These are phyloP conservation scores for Cordia subcordata DNA, from an alignment of 257 asterid genomes.

Conservation along the genomic window DNA sequence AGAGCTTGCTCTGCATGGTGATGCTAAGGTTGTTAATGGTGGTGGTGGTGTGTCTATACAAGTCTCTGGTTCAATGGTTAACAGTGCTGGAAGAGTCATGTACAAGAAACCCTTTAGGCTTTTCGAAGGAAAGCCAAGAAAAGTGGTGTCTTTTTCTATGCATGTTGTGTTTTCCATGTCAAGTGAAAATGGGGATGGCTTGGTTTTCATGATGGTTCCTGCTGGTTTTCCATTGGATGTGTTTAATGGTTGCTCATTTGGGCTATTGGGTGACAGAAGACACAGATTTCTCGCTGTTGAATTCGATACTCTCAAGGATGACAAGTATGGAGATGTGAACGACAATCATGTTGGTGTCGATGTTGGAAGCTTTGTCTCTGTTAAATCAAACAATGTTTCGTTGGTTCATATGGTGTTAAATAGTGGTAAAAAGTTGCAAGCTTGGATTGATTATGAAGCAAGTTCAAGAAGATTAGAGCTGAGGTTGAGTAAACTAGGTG, in stretches of 20 bases:
- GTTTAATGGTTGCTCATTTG: conserved; percentile 62
- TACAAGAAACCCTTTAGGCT: conserved; percentile 53
- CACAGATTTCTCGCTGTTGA: conserved; percentile 65
- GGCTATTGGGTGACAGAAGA: conserved; percentile 36
- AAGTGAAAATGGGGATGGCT: conserved; percentile 54
- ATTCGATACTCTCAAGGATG: conserved; percentile 53
- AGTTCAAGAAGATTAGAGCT: conserved; percentile 65
- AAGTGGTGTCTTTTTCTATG: conserved; percentile 53
- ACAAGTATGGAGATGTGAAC: conserved; percentile 48
- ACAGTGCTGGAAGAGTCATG: conserved; percentile 51
- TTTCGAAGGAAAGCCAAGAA: conserved; percentile 27
- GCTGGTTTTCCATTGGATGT: conserved; percentile 35
- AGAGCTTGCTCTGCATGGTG: conserved; percentile 60
- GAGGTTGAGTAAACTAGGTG: conserved; percentile 48
- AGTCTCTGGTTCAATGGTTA: conserved; percentile 53
- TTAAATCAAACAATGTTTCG: conserved; percentile 56
- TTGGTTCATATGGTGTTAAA: conserved; percentile 38
- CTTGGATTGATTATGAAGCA: conserved; percentile 93
- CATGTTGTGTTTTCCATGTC: conserved; percentile 68
- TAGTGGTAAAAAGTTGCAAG: conserved; percentile 61
- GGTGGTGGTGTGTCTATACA: conserved; percentile 33
- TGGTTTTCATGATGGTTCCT: conserved; percentile 70
- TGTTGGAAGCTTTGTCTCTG: conserved; percentile 49
- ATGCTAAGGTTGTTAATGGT: conserved; percentile 50
- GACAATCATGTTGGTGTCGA: conserved; percentile 68